Percentiles rank a stretch among this genome's conserved stretches.
These are phyloP conservation scores for Coemansia sp. DNA, from an alignment of 371 early-diverging fungal genomes.

Conservation along the genomic window DNA sequence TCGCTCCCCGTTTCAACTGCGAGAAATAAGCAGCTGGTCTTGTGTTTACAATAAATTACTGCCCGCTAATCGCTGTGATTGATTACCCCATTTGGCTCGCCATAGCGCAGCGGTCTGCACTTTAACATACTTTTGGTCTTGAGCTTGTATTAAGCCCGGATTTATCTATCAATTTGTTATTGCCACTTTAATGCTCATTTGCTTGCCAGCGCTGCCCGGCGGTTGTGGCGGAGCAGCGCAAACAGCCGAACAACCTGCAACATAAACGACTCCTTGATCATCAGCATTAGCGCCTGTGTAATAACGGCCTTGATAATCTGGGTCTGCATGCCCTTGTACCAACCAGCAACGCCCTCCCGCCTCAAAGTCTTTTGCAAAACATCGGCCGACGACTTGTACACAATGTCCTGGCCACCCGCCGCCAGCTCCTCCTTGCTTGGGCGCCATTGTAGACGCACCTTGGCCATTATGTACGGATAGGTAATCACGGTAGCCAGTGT, in stretches of 20 bases:
- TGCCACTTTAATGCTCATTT: not conserved
- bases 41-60: no score
- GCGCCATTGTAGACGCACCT: conserved; percentile 93
- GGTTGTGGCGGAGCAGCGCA: conserved; percentile 14
- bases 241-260: conserved; percentile 40
- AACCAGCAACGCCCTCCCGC: conserved; percentile 82
- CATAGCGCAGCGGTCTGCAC: no score
- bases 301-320: conserved; percentile 96
- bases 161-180: no score
- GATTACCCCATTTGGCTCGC: no score
- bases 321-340: conserved; percentile 96
- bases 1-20: no score
- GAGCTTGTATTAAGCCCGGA: no score
- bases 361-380: conserved; percentile 78
- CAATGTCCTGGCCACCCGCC: conserved; percentile 55
- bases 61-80: no score
- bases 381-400: conserved; percentile 83
- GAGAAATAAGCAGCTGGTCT: no score
- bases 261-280: conserved; percentile 86
- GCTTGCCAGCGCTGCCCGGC: not conserved
- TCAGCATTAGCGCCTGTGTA: conserved; percentile 91
- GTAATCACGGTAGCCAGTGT: conserved; percentile 85
- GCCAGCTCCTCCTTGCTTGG: conserved; percentile 68
- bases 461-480: conserved; percentile 98
- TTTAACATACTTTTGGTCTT: no score